These are phyloP conservation scores for Plasmopara halstedii DNA, from an alignment of 352 stramenopile species.

Conservation along the genomic window DNA sequence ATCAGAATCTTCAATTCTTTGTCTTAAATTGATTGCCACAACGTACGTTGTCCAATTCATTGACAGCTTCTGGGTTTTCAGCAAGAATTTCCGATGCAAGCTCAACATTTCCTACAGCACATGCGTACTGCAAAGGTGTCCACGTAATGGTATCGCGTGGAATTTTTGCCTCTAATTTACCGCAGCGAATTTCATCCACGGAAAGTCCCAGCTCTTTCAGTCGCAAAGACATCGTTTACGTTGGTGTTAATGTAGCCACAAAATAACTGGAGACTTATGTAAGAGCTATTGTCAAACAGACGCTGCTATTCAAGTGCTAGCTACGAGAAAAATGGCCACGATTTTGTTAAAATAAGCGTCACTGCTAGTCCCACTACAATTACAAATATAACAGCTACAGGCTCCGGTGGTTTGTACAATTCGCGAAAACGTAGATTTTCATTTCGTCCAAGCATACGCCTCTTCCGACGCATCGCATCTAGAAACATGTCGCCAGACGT, in stretches of 20 bases:
- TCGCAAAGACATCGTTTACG: slow-evolving; percentile 1
- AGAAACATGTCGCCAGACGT: slow-evolving; percentile 32
- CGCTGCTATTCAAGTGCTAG: background rate
- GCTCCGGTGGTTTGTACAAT: slow-evolving; percentile 62
- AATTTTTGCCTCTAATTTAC: slow-evolving; percentile 45
- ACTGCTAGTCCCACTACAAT: slow-evolving; percentile 47
- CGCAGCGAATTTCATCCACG: slow-evolving; percentile 11
- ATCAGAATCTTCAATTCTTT: background rate
- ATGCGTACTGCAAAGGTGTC: slow-evolving; percentile 74
- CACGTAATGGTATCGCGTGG: slow-evolving; percentile 47
- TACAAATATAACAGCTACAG: slow-evolving; percentile 48
- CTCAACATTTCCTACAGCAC: slow-evolving; percentile 49
- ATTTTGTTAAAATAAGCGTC: slow-evolving; percentile 65
- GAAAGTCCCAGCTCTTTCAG: slow-evolving; percentile 36
- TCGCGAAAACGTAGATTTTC: slow-evolving; percentile 75
- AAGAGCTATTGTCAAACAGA: background rate
- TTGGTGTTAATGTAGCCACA: background rate
- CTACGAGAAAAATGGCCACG: slow-evolving; percentile 65
- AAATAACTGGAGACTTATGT: background rate
- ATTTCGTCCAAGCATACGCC: slow-evolving; percentile 52
- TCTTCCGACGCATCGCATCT: slow-evolving; percentile 47
- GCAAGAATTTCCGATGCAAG: slow-evolving; percentile 31
- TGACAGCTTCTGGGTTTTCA: slow-evolving; percentile 12
- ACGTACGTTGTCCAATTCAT: slow-evolving; percentile 15
- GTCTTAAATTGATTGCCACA: background rate